Evolutionary conservation across 1,284 basidiomycete genomes (phyloP), one percentile per base, ranked within the genome.

Genomic region (Mycena sp.): DNA sequence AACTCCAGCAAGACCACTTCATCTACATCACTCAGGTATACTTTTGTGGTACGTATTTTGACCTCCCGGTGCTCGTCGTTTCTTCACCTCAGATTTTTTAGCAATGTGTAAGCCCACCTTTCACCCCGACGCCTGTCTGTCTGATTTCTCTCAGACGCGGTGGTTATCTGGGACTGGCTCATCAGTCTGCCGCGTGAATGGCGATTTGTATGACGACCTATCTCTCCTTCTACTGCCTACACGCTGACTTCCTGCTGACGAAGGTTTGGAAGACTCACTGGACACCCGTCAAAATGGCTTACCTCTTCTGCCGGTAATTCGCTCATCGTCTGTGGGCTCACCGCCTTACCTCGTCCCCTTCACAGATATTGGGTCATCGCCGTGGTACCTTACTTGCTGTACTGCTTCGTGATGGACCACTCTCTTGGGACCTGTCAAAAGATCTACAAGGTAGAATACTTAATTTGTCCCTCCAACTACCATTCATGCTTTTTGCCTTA

Each of bases 131-230:
- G 69, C 65, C 61, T 59, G 67, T 73, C 64, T 72, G 68, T 43
- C 61, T 69, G 61, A 73, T 69, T 53, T 70, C 69, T 69, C 55
- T 40, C 67, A 92, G 91, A 93, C 75, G 88, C 91, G 58, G 86
- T 93, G 44, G 87, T 91, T 65, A 76, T 92, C 52, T 93, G 91
- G 91, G 91, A 93, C 80, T 93, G 91, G 91, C 80, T 90, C 71
- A 86, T 90, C 70, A 88, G 88, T 73, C 74, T 93, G 55, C 85
- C 86, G 30, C 82, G 89, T 76, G 91, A 93, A 77, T 91, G 85
- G 79, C 84, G 84, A 71, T 92, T 89, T 75, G 90, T 58, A 58
- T 52, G 54, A 35, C 32, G 21, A 37, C 43, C 29, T 82, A 62
- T 77, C 30, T 30, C 16, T 40, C 26, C 26, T 19, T 43, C 50